Evolutionary conservation across 2,329 filamentous ascomycete genomes (phyloP), one percentile per base, ranked within the genome.

Genomic region (Claviceps cyperi): DNA sequence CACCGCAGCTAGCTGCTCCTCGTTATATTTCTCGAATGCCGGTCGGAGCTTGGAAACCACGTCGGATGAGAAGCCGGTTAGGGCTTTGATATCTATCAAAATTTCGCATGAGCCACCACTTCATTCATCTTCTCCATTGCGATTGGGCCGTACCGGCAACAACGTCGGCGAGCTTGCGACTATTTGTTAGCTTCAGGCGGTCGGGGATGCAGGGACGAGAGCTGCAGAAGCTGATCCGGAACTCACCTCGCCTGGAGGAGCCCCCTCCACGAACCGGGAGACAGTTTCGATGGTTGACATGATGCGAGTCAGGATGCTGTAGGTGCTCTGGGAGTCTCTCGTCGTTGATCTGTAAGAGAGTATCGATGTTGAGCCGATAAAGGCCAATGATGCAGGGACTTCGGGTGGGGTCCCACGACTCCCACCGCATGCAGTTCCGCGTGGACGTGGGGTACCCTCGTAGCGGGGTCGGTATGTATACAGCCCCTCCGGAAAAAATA

Each of bases 11-110:
- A 96, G 85, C 68, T 98, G 92, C 67, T 90, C 84, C 69, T 98
- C 91, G 61, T 97, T 96, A 77, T 98, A 97, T 68, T 85, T 88
- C 69, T 90, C 76, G 65, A 95, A 94, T 0, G 92, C 89, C 0
- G 89, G 86, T 6, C 76, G 78, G 49, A 96, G 83, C 55, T 85
- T 81, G 53, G 80, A 71, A 50, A 90, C 70, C 54, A 92, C 72
- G 50, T 76, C 71, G 38, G 81, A 78, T 41, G 81, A 80, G 58
- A 84, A 80, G 54, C 79, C 72, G 17, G 89, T 88, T 43, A 98
- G 76, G 47, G 81, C 76, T 68, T 95, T 94, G 73, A 98, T 94
- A 65, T 95, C 92, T 94, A 66, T 39, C n/a, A 13, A 22, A 51
- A 19, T 19, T 14, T 19, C 9, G 21, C 5, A n/a, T 55, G 32